Percentiles rank a stretch among this genome's conserved stretches.
Conservation (phyloP, 148 eudicot species). For the Talinum fruticosum region DNA sequence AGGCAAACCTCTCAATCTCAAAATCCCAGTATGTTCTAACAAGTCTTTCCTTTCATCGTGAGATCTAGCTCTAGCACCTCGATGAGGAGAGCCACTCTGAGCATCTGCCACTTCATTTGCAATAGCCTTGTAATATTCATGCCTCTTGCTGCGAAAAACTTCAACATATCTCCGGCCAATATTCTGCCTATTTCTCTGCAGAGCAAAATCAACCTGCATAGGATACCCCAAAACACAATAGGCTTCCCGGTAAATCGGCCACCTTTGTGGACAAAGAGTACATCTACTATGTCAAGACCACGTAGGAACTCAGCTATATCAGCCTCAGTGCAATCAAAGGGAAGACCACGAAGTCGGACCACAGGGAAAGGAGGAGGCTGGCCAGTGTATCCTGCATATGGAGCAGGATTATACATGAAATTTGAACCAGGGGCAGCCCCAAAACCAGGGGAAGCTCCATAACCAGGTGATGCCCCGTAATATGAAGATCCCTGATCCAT, state of each 20-base stretch:
- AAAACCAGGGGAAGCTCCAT: slow-evolving; percentile 42
- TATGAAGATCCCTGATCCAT: slow-evolving; percentile 31
- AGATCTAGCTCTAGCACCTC: slow-evolving; percentile 61
- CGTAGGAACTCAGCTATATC: slow-evolving; percentile 76
- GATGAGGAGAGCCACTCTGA: slow-evolving; percentile 63
- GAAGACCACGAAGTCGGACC: slow-evolving; percentile 88
- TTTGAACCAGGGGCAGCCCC: slow-evolving; percentile 42
- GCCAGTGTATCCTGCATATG: slow-evolving; percentile 41
- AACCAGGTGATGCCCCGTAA: slow-evolving; percentile 14
- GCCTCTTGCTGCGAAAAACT: slow-evolving; percentile 77
- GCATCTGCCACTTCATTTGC: slow-evolving; percentile 72
- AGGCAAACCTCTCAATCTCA: slow-evolving; percentile 81
- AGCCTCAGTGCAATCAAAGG: slow-evolving; percentile 82
- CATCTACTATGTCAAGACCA: slow-evolving; percentile 80
- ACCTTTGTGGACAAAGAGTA: slow-evolving; percentile 71
- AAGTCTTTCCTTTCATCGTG: slow-evolving; percentile 59
- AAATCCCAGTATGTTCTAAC: slow-evolving; percentile 69
- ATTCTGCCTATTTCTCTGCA: slow-evolving; percentile 84
- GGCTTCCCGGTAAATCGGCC: slow-evolving; percentile 90
- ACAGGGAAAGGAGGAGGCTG: slow-evolving; percentile 67
- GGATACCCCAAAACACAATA: slow-evolving; percentile 85
- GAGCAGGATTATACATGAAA: slow-evolving; percentile 53
- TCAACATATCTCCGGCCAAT: slow-evolving; percentile 95
- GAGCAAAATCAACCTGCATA: slow-evolving; percentile 87
- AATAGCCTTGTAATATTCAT: slow-evolving; percentile 86